phyloP scores from a whole-genome alignment of 345 rosid species.

The Lumnitzera littorea region DNA sequence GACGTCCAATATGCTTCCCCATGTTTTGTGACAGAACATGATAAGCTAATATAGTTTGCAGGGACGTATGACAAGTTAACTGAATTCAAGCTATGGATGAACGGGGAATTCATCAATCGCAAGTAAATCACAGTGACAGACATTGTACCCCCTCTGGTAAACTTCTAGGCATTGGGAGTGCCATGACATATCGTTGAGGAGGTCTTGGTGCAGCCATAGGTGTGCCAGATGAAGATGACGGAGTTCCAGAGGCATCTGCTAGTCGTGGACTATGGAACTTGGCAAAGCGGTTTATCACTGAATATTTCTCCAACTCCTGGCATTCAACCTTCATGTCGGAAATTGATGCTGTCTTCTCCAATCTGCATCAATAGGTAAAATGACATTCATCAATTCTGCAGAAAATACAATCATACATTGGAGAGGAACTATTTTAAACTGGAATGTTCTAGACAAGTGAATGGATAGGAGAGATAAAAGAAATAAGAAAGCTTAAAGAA shows the following conservation, averaged over 20 bases:
- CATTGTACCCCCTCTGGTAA: slow-evolving; percentile 68
- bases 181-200: slow-evolving; percentile 58
- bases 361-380: slow-evolving; percentile 30
- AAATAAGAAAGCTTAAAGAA: background rate
- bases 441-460: too few species aligned
- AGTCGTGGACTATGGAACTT: slow-evolving; percentile 57
- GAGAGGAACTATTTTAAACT: too few species aligned
- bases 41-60: too few species aligned
- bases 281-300: slow-evolving; percentile 84
- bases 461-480: too few species aligned
- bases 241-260: slow-evolving; percentile 28
- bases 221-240: slow-evolving; percentile 17
- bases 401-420: background rate
- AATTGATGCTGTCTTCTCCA: slow-evolving; percentile 43
- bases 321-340: slow-evolving; percentile 57
- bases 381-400: background rate
- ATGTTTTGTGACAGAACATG: too few species aligned
- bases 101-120: too few species aligned
- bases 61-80: too few species aligned
- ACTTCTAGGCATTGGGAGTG: slow-evolving; percentile 49
- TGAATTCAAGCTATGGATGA: too few species aligned
- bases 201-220: slow-evolving; percentile 21
- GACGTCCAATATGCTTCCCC: too few species aligned
- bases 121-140: slow-evolving; percentile 46
- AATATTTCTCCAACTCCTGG: slow-evolving; percentile 64